Evolutionary conservation across 352 stramenopile genomes (phyloP).

Genomic region (Phytophthora tentaculata): DNA sequence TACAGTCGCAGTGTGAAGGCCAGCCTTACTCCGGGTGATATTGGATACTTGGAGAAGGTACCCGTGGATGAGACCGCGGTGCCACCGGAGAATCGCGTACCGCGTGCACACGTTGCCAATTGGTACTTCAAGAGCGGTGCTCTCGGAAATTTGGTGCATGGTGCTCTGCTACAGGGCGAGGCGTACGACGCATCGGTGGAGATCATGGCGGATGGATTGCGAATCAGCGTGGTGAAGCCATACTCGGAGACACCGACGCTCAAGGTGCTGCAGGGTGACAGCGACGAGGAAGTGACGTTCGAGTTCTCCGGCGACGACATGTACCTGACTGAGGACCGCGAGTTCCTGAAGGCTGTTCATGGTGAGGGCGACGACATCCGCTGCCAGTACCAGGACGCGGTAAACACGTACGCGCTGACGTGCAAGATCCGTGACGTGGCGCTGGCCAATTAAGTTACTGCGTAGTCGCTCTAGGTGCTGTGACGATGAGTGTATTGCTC

Average conservation of each 20-base stretch:
- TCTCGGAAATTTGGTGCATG: slow-evolving; percentile 42
- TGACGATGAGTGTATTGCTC: not conserved
- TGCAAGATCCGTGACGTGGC: slow-evolving; percentile 52
- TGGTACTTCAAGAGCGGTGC: slow-evolving; percentile 47
- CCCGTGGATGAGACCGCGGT: slow-evolving; percentile 35
- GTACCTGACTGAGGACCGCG: slow-evolving; percentile 47
- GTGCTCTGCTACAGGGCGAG: slow-evolving; percentile 39
- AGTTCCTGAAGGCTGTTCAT: slow-evolving; percentile 43
- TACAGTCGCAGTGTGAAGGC: slow-evolving; percentile 52
- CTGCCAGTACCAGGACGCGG: slow-evolving; percentile 38
- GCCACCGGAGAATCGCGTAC: slow-evolving; percentile 38
- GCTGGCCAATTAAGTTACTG: slow-evolving; percentile 26
- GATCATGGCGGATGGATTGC: slow-evolving; percentile 45
- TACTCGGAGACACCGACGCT: slow-evolving; percentile 49
- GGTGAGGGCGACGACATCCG: slow-evolving; percentile 32
- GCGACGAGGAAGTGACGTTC: slow-evolving; percentile 38
- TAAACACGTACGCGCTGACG: slow-evolving; percentile 50
- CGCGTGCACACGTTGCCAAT: slow-evolving; percentile 41
- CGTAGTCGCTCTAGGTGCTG: too few relatives aligned
- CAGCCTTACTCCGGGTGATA: slow-evolving; percentile 35
- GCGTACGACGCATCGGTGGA: slow-evolving; percentile 44
- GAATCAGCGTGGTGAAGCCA: slow-evolving; percentile 42
- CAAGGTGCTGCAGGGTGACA: slow-evolving; percentile 33
- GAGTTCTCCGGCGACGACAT: slow-evolving; percentile 41
- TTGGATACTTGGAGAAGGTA: slow-evolving; percentile 45